Base-by-base conservation (phyloP, 352 stramenopile species). In the Pythium phragmiticola region DNA sequence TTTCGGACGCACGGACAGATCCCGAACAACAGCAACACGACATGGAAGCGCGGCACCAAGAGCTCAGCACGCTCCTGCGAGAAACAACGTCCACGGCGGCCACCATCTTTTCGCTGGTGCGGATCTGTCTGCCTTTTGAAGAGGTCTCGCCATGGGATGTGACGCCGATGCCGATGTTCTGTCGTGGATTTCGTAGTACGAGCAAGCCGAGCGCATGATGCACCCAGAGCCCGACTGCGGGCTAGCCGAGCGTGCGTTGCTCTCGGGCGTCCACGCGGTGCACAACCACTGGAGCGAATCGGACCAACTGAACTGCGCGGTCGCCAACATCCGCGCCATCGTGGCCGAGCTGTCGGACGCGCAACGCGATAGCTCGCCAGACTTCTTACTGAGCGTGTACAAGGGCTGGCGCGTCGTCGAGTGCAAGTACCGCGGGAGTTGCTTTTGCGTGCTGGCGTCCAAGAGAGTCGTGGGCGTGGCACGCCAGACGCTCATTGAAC, bases 381-480 rank as follows among this genome's bases (percentile, higher is more conserved):
- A 51, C 17, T 54, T 62, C 4, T 7, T 6, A 26, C 6, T 62
- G 11, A 70, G 39, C 19, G 46, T 56, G 1, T 69, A 57, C 51
- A 50, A 51, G 7, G 64, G 51, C 19, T 70, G 64, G 64, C 50
- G 45, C 14, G n/a, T 70, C 17, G 50, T 51, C 7, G 64, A 70
- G 45, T 47, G 45, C 23, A 49, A 19, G 26, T 50, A 36, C 13
- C 52, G 50, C 6, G 57, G 50, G 16, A 62, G 51, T n/a, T 43
- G 50, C 14, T 54, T 57, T 23, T 64, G 28, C 14, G 34, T 60
- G 13, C 33, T 45, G 8, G 64, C 57, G 16, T 57, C 57, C 7
- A 70, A 61, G 36, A 48, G 12, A 11, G 30, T 65, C 37, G 26
- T 19, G 2, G 50, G 43, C 1, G 26, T 62, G 1, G 42, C 41